Conservation (phyloP, 2,329 filamentous ascomycete species). For the Paraphaeosphaeria minitans region DNA sequence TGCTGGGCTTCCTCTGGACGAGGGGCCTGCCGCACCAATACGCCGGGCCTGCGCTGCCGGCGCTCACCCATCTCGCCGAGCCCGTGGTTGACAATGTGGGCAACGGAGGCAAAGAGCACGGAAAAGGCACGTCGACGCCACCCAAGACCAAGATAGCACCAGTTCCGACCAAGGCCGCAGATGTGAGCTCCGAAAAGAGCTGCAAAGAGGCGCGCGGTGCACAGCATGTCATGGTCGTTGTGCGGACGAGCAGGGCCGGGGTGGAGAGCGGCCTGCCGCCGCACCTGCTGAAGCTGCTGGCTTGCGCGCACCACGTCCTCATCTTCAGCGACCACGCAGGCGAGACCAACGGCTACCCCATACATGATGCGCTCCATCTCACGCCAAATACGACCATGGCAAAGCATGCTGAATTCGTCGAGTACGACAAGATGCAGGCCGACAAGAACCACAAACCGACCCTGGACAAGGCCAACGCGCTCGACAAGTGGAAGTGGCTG, state of each 20-base stretch:
- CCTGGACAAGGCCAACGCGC: conserved; percentile 52
- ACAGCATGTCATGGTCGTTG: conserved; percentile 60
- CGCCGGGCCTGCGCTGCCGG: conserved; percentile 25
- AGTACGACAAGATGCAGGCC: conserved; percentile 56
- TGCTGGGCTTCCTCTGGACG: conserved; percentile 41
- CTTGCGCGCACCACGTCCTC: conserved; percentile 60
- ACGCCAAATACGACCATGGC: conserved; percentile 43
- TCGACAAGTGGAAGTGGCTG: conserved; percentile 65
- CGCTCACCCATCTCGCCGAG: conserved; percentile 30
- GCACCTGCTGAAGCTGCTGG: conserved; percentile 60
- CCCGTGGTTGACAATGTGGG: conserved; percentile 16
- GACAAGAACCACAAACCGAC: conserved; percentile 51
- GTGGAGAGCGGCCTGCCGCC: conserved; percentile 60
- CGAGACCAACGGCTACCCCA: conserved; percentile 57
- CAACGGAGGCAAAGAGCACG: background rate
- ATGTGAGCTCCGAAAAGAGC: conserved; percentile 13
- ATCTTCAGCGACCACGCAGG: conserved; percentile 64
- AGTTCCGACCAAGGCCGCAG: conserved; percentile 1
- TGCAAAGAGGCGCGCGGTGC: conserved; percentile 40
- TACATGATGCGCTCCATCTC: conserved; percentile 57
- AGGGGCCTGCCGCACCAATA: conserved; percentile 31
- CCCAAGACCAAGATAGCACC: conserved; percentile 11
- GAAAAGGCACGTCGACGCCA: conserved; percentile 16
- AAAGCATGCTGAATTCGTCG: conserved; percentile 55
- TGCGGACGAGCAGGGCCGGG: conserved; percentile 65